Evolutionary conservation across 345 rosid genomes (phyloP), one percentile per base, ranked within the genome.

Genomic region (Nephelium lappaceum): DNA sequence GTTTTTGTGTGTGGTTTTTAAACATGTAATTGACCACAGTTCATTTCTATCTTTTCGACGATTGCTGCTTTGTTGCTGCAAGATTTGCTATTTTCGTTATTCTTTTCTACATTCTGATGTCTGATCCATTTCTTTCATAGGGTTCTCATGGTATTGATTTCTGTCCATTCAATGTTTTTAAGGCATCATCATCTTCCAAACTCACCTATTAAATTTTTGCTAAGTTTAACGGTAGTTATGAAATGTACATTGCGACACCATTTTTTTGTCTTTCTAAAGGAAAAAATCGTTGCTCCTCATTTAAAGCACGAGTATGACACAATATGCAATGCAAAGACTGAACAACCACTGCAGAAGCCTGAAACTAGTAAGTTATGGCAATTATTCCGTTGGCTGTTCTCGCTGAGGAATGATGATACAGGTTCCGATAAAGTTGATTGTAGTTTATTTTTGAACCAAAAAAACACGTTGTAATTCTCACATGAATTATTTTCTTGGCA

Each of bases 111-210:
- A 3, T 11, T 25, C 21, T 49, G 39, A 14, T 39, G n/a, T 71
- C 58, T 55, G 45, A 45, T 27, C 4, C 18, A 27, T 76, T 66
- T 2, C 65, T 67, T 63, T 79, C 14, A 71, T 67, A 96, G 99
- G 98, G 99, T 49, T 96, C 98, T 77, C 79, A 79, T 14, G 84
- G 88, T 78, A 81, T 89, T 65, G 94, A 89, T 77, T 81, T 90
- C 49, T 96, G 98, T 71, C 89, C 97, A 41, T 91, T 94, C 69
- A 92, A 90, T 80, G 92, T 82, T 85, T 96, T 96, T 72, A 91
- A 94, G 99, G 99, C 93, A 85, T 62, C 7, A 8, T 66, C 36
- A 19, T 6, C 39, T 24, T 60, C 61, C 69, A 39, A 43, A 16
- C 64, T n/a, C 23, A 5, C 14, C 12, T n/a, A 14, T 41, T 41